Conservation (phyloP, 1,284 basidiomycete genomes). For the Malassezia restricta region DNA sequence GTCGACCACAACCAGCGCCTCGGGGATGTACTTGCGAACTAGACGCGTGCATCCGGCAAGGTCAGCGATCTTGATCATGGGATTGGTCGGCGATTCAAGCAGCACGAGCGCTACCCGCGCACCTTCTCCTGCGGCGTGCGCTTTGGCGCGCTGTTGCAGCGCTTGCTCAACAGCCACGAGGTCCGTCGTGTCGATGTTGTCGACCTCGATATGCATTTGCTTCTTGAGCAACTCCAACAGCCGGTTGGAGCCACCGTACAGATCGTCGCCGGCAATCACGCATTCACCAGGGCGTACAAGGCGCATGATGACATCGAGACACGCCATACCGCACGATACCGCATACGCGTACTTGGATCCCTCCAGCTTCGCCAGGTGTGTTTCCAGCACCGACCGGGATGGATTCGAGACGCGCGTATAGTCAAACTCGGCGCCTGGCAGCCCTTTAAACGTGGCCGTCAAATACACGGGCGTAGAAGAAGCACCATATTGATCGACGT, state of each 20-base stretch:
- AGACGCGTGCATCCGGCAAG: conserved; percentile 51
- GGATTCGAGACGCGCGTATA: conserved; percentile 94
- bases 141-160: conserved; percentile 25
- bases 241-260: conserved; percentile 96
- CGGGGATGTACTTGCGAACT: conserved; percentile 36
- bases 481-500: conserved; percentile 90
- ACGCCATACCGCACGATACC: conserved; percentile 95
- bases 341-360: conserved; percentile 63
- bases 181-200: conserved; percentile 86
- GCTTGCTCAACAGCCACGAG: conserved; percentile 48
- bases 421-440: conserved; percentile 71
- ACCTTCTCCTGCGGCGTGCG: conserved; percentile 22
- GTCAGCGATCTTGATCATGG: conserved; percentile 88
- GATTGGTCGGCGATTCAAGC: conserved; percentile 94
- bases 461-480: conserved; percentile 95
- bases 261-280: conserved; percentile 88
- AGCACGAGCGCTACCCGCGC: conserved; percentile 49
- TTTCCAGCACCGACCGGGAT: conserved; percentile 54
- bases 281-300: conserved; percentile 86
- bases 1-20: conserved; percentile 51
- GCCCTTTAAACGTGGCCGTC: conserved; percentile 93
- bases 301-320: conserved; percentile 85
- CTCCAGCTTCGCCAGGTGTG: conserved; percentile 41
- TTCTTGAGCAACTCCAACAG: conserved; percentile 78
- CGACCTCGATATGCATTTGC: conserved; percentile 76